These are phyloP conservation scores for Colletotrichum viniferum DNA, from an alignment of 2,329 filamentous ascomycete genomes.

Conservation along the genomic window DNA sequence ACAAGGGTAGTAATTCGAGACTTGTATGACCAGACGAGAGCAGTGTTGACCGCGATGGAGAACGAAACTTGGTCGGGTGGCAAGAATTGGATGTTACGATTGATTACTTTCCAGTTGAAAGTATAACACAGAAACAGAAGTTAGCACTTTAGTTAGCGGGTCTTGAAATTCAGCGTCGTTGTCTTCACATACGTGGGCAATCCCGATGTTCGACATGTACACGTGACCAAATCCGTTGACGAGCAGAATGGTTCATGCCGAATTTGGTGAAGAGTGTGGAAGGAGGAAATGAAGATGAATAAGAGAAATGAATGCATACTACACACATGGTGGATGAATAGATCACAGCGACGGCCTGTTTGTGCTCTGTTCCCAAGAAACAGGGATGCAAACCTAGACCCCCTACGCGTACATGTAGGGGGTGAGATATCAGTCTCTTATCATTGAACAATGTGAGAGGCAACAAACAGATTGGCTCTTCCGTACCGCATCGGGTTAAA, in stretches of 20 bases:
- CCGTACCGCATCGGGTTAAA: too few species aligned
- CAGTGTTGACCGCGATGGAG: neutral
- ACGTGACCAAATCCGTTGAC: neutral
- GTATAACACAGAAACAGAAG: neutral
- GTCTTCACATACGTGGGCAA: neutral
- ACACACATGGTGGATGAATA: too few species aligned
- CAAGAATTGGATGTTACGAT: neutral
- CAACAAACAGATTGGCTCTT: too few species aligned
- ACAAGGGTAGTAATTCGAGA: neutral
- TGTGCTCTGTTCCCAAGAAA: too few species aligned
- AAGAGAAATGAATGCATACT: too few species aligned
- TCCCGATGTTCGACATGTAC: neutral
- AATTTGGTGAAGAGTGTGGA: constrained; percentile 17
- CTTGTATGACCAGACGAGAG: neutral
- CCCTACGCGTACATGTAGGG: too few species aligned
- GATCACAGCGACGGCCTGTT: too few species aligned
- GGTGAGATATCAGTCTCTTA: too few species aligned
- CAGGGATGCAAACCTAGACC: too few species aligned
- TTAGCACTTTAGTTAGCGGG: neutral
- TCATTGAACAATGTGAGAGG: too few species aligned
- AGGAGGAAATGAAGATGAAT: constrained; percentile 3
- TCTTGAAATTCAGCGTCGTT: neutral
- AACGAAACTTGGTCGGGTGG: neutral
- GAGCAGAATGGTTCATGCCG: neutral
- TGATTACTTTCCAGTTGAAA: neutral